phyloP scores from a whole-genome alignment of 1,284 basidiomycete genomes.

The Apiotrichum brassicae region DNA sequence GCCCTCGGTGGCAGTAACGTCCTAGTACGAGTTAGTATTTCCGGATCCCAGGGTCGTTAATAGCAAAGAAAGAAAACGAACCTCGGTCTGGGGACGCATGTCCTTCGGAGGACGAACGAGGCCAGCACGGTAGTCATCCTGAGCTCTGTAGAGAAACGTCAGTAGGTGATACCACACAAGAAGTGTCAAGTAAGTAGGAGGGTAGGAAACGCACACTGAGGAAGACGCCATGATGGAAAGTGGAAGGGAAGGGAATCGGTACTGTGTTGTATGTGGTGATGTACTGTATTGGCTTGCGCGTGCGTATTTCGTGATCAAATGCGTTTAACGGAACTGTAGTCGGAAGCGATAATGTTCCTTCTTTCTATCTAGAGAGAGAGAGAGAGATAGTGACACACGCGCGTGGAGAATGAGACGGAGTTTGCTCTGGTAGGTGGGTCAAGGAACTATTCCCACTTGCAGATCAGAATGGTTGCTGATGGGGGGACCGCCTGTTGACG shows the following conservation, averaged over 20 bases:
- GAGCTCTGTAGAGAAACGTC: slow-evolving; percentile 7
- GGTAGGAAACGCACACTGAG: slow-evolving; percentile 25
- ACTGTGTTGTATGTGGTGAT: neutral
- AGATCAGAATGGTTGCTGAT: too few species aligned
- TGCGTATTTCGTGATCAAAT: too few species aligned
- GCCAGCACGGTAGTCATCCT: slow-evolving; percentile 37
- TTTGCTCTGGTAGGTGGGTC: too few species aligned
- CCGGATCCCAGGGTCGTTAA: neutral
- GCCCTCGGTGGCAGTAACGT: slow-evolving; percentile 86
- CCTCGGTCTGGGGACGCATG: slow-evolving; percentile 81
- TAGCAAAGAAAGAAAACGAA: slow-evolving; percentile 22
- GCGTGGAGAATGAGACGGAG: neutral
- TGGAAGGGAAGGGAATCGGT: neutral
- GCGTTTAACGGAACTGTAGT: too few species aligned
- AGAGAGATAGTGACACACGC: too few species aligned
- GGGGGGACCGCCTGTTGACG: too few species aligned
- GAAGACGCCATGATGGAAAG: slow-evolving; percentile 42
- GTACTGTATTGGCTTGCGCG: too few species aligned
- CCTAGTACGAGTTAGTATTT: slow-evolving; percentile 44
- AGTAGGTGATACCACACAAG: too few species aligned
- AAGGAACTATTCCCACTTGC: too few species aligned
- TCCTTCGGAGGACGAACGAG: slow-evolving; percentile 86
- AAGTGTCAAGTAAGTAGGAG: neutral
- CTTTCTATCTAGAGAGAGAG: neutral
- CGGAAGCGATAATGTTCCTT: neutral